Base-by-base conservation (phyloP, 805 yeast genomes). In the Blastobotrys robertii region DNA sequence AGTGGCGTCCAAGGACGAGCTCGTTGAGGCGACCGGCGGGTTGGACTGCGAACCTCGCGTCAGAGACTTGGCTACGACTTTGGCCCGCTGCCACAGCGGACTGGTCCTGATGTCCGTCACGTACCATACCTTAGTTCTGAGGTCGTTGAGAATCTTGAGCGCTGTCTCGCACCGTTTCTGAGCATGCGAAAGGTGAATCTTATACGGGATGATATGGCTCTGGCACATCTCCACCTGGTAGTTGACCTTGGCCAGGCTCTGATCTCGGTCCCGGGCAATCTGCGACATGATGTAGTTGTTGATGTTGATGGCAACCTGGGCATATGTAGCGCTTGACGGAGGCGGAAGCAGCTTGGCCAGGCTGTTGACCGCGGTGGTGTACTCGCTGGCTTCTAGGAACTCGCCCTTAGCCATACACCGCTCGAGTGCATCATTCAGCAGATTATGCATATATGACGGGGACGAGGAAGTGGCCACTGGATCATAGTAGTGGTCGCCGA, bases 81-180 rank as follows among this genome's bases (percentile, higher is more conserved):
- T 42, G 8, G 59, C 58, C 5, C 59, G 44, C 25, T 44, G 42
- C 51, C 56, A 55, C 10, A 53, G 35, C 19, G 48, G 38, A 9
- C 45, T 43, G 12, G 45, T 38, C 13, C 58, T 42, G 5, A 55
- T 46, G 31, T 54, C 58, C 7, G 47, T 42, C 30, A 45, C 42
- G 39, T 54, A 55, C 59, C 59, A 55, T 9, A 49, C 43, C 46
- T 55, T 55, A 14, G 50, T 50, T 30, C 57, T 33, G 9, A 51
- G 36, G 12, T 49, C 46, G 28, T 44, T 34, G 30, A 55, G 38
- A 11, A 38, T 25, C 11, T 29, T 38, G 6, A 51, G 10, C 8
- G 38, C 12, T 2, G 13, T 29, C 10, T 50, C 45, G 34, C 49
- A 45, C 14, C 43, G 28, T 13, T 15, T 37, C 28, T 44, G 30